These are phyloP conservation scores for Microcyclospora pomicola DNA, from an alignment of 2,329 filamentous ascomycete species.

Conservation along the genomic window DNA sequence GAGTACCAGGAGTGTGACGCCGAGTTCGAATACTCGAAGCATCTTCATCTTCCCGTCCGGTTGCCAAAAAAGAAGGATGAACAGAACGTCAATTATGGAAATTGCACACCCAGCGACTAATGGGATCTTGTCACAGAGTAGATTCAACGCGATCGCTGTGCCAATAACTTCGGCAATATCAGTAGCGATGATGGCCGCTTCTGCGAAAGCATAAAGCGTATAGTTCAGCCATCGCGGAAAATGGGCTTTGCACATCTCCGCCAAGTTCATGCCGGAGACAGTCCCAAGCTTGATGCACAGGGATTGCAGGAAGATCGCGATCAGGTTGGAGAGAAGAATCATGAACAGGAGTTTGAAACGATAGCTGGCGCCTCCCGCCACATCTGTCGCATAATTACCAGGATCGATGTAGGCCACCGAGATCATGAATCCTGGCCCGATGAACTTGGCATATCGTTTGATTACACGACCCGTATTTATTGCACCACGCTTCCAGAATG, in stretches of 20 bases:
- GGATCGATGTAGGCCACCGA: conserved; percentile 38
- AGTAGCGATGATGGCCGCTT: conserved; percentile 44
- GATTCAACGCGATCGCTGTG: conserved; percentile 54
- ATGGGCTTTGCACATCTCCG: conserved; percentile 35
- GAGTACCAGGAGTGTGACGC: conserved; percentile 50
- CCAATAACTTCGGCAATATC: conserved; percentile 54
- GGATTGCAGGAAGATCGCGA: conserved; percentile 57
- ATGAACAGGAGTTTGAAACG: conserved; percentile 54
- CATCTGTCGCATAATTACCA: conserved; percentile 55
- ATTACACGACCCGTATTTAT: conserved; percentile 3
- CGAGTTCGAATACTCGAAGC: conserved; percentile 49
- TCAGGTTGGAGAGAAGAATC: conserved; percentile 54
- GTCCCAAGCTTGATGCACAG: conserved; percentile 47
- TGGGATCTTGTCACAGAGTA: conserved; percentile 43
- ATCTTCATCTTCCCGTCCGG: conserved; percentile 45
- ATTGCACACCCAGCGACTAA: conserved; percentile 55
- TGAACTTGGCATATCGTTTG: conserved; percentile 39
- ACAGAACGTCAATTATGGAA: conserved; percentile 53
- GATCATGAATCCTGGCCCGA: conserved; percentile 54
- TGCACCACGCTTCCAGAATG: conserved; percentile 6
- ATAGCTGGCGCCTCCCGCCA: conserved; percentile 53
- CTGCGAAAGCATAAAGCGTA: conserved; percentile 40
- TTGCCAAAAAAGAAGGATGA: conserved; percentile 53
- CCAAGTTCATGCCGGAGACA: conserved; percentile 36
- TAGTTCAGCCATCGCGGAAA: conserved; percentile 42